A percentile compares a stretch with the other conserved stretches of the same genome.
phyloP scores from a whole-genome alignment of 169 alveolate genomes.

The Perkinsus marinus region DNA sequence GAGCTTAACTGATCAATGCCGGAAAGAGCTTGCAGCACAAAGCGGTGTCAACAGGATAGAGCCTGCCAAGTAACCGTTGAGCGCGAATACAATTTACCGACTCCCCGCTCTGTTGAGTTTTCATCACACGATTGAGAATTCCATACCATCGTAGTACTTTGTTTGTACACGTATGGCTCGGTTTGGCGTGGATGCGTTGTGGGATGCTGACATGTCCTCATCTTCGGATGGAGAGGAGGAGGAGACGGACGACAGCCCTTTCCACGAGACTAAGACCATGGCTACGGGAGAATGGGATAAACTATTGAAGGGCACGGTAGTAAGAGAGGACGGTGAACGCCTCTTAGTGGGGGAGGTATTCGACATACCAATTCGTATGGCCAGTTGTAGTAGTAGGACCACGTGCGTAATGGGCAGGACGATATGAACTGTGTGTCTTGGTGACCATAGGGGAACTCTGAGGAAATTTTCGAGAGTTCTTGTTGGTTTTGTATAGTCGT shows the following conservation, averaged over 20 bases:
- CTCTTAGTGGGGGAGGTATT: too few species aligned
- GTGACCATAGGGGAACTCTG: too few species aligned
- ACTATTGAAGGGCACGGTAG: not conserved
- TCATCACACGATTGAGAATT: not conserved
- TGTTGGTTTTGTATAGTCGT: too few species aligned
- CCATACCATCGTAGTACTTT: too few species aligned
- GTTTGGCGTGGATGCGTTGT: not conserved
- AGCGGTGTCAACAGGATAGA: not conserved
- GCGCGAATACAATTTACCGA: not conserved
- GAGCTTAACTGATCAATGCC: not conserved
- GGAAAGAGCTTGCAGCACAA: not conserved
- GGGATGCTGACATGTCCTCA: not conserved
- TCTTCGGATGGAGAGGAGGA: not conserved
- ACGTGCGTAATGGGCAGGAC: too few species aligned
- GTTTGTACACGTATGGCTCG: not conserved
- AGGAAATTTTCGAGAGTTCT: too few species aligned
- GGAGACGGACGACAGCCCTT: not conserved
- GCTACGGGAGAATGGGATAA: not conserved
- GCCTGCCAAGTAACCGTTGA: not conserved
- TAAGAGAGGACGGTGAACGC: too few species aligned
- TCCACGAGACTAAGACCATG: not conserved
- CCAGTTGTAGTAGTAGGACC: too few species aligned
- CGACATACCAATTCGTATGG: too few species aligned
- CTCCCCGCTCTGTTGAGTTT: not conserved
- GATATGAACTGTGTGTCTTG: too few species aligned